phyloP scores from a whole-genome alignment of 1,139 yeast genomes.

The Yamadazyma sp. region DNA sequence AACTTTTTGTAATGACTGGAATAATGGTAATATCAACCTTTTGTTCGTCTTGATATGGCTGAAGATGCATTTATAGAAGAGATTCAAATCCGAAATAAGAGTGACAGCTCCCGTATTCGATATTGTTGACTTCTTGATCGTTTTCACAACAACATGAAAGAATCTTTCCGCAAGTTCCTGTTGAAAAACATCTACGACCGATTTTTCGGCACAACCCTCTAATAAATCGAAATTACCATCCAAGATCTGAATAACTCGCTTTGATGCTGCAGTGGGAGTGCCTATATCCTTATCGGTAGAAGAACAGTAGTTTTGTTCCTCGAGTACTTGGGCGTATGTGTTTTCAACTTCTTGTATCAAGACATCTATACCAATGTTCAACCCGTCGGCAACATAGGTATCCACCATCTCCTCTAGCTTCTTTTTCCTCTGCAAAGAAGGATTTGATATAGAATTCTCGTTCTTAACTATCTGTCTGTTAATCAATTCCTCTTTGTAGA shows the following conservation, averaged over 20 bases:
- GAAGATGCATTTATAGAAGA: constrained; percentile 69
- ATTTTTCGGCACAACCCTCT: constrained; percentile 82
- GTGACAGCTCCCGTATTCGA: constrained; percentile 82
- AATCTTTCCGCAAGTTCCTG: constrained; percentile 91
- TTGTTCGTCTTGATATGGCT: constrained; percentile 58
- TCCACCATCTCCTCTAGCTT: constrained; percentile 80
- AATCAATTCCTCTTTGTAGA: constrained; percentile 83
- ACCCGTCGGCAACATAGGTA: constrained; percentile 87
- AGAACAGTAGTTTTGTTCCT: constrained; percentile 11
- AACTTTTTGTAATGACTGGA: constrained; percentile 77
- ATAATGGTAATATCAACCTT: constrained; percentile 69
- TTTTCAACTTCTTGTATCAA: constrained; percentile 70
- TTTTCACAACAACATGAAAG: constrained; percentile 72
- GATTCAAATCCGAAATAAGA: constrained; percentile 72
- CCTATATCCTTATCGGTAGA: constrained; percentile 8
- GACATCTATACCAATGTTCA: constrained; percentile 86
- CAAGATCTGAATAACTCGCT: constrained; percentile 58
- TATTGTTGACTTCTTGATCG: constrained; percentile 64
- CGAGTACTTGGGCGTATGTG: constrained; percentile 21
- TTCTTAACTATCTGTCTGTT: constrained; percentile 59
- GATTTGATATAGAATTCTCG: constrained; percentile 74
- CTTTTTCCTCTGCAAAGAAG: constrained; percentile 77
- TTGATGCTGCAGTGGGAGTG: constrained; percentile 75
- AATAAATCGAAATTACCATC: constrained; percentile 74
- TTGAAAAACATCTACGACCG: constrained; percentile 87